phyloP scores from a whole-genome alignment of 805 yeast genomes.

The Wickerhamomyces chambardii region DNA sequence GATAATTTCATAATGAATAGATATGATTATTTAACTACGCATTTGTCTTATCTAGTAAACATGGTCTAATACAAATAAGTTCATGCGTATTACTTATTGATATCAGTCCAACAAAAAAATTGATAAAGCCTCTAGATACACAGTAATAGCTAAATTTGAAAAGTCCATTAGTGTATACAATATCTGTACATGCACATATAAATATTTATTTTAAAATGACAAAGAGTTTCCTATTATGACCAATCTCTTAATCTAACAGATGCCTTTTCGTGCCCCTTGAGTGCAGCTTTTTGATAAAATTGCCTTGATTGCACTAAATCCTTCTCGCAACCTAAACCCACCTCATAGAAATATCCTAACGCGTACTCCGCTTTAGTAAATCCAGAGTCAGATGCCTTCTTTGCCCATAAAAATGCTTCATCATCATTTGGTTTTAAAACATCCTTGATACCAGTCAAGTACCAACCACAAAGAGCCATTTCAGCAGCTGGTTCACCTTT shows the following conservation, averaged over 20 bases:
- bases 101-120: too few species aligned
- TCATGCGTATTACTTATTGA: too few species aligned
- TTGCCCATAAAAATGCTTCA: slow-evolving; percentile 63
- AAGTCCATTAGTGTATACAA: too few species aligned
- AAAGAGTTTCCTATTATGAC: not conserved
- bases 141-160: too few species aligned
- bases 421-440: slow-evolving; percentile 44
- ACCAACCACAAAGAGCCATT: slow-evolving; percentile 71
- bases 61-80: too few species aligned
- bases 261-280: slow-evolving; percentile 54
- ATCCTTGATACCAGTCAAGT: slow-evolving; percentile 56
- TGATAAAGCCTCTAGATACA: too few species aligned
- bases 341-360: slow-evolving; percentile 57
- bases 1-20: not conserved
- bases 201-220: too few species aligned
- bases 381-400: slow-evolving; percentile 50
- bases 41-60: too few species aligned
- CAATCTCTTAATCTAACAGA: slow-evolving; percentile 12
- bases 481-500: slow-evolving; percentile 59
- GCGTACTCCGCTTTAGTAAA: slow-evolving; percentile 60
- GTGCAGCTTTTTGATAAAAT: slow-evolving; percentile 53
- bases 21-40: too few species aligned
- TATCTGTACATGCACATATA: too few species aligned
- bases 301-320: slow-evolving; percentile 33
- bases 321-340: slow-evolving; percentile 47